Percentiles rank a stretch among this genome's conserved stretches.
Evolutionary conservation across 2,329 filamentous ascomycete species (phyloP).

Genomic region (Nannizziopsis arthrosporioides): DNA sequence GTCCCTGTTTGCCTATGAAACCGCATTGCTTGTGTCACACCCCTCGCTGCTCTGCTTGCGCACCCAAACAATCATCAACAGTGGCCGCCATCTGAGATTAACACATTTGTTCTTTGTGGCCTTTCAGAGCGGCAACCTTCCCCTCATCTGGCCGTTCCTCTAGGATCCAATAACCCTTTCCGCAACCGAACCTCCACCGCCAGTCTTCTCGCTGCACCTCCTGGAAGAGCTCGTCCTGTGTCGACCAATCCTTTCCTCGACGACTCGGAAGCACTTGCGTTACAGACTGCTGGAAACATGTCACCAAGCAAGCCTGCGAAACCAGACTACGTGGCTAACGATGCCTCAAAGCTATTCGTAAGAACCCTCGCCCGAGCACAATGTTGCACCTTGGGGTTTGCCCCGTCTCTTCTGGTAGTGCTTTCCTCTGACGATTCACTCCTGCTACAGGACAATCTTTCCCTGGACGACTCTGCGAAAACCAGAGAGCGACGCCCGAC

Average conservation of each 20-base stretch:
- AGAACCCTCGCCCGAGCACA: conserved; percentile 22
- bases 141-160: conserved; percentile 23
- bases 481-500: conserved; percentile 19
- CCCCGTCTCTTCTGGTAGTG: neutral
- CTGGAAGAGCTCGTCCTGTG: conserved; percentile 32
- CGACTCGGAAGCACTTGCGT: conserved; percentile 30
- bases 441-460: conserved; percentile 31
- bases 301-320: conserved; percentile 21
- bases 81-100: neutral
- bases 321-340: conserved; percentile 32
- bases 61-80: neutral
- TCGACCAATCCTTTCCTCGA: conserved; percentile 55
- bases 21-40: neutral
- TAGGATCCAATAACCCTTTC: conserved; percentile 41
- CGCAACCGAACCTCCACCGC: conserved; percentile 34
- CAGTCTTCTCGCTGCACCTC: conserved; percentile 21
- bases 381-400: neutral
- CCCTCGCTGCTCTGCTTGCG: neutral
- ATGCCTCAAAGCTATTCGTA: conserved; percentile 51
- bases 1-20: neutral
- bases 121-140: conserved; percentile 25
- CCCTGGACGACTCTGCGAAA: conserved; percentile 28
- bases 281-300: conserved; percentile 25
- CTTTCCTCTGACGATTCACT: conserved; percentile 9
- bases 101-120: conserved; percentile 7